Conservation (phyloP, 805 yeast genomes). For the Lachancea sp. region DNA sequence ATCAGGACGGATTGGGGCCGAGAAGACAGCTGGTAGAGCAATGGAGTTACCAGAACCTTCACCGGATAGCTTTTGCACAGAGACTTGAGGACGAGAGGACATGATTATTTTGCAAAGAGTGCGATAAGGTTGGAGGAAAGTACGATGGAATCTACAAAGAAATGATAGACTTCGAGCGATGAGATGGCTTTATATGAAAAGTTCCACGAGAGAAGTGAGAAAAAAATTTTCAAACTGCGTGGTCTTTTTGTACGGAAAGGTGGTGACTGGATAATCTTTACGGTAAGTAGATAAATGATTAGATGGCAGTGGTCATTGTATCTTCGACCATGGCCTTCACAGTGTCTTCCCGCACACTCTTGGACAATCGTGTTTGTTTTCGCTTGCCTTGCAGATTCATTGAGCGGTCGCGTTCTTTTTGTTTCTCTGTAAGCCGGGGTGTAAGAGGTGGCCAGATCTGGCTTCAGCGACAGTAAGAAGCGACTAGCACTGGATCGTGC, state of each 20-base stretch:
- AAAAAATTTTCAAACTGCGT: background rate
- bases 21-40: constrained; percentile 97
- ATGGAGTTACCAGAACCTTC: constrained; percentile 76
- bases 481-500: too few species aligned
- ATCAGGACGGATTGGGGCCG: constrained; percentile 99
- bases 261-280: background rate
- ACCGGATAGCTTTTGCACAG: constrained; percentile 87
- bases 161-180: background rate
- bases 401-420: too few species aligned
- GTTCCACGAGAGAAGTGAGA: background rate
- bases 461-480: too few species aligned
- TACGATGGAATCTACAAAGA: background rate
- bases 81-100: constrained; percentile 91
- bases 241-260: background rate
- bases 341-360: too few species aligned
- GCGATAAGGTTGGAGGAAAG: constrained; percentile 4
- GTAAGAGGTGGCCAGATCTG: too few species aligned
- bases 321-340: too few species aligned
- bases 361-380: too few species aligned
- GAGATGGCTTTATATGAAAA: background rate
- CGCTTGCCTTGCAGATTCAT: too few species aligned
- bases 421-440: too few species aligned
- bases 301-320: too few species aligned
- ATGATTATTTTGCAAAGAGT: constrained; percentile 37
- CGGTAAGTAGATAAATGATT: background rate